Evolutionary conservation across 371 early-diverging fungal genomes (phyloP).

Genomic region (Mortierella sp.): DNA sequence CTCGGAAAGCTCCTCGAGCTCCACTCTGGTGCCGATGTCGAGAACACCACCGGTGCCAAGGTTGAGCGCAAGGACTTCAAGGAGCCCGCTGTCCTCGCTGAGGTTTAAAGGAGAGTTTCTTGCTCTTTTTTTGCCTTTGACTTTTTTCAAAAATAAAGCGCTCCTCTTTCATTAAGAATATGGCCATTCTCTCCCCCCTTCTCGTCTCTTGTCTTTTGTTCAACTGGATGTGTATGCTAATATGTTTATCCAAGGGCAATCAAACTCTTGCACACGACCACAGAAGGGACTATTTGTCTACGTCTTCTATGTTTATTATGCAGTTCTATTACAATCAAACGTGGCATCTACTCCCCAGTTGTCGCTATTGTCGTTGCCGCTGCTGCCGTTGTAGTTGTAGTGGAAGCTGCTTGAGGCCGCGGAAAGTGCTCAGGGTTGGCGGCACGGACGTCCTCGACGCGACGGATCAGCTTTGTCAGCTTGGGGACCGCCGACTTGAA

Average conservation of each 20-base stretch:
- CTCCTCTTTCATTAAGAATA: not conserved
- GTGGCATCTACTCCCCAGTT: not conserved
- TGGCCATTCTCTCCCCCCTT: not conserved
- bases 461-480: slow-evolving; percentile 23
- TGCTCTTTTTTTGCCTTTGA: slow-evolving; percentile 16
- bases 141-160: slow-evolving; percentile 8
- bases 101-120: slow-evolving; percentile 70
- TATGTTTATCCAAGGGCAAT: no score
- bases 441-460: slow-evolving; percentile 1
- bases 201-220: not conserved
- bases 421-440: not conserved
- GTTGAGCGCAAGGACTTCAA: slow-evolving; percentile 84
- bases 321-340: not conserved
- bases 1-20: slow-evolving; percentile 96
- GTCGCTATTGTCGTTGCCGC: not conserved
- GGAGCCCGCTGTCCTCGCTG: slow-evolving; percentile 84
- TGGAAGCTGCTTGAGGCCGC: not conserved
- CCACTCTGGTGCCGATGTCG: slow-evolving; percentile 88
- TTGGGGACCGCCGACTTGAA: slow-evolving; percentile 25
- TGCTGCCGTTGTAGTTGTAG: not conserved
- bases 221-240: no score
- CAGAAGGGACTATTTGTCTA: not conserved
- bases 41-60: slow-evolving; percentile 80
- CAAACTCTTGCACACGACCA: no score
- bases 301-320: not conserved